Evolutionary conservation across 441 rosid genomes (phyloP), one percentile per base, ranked within the genome.

Genomic region (Bocquillonia castaneifolia): DNA sequence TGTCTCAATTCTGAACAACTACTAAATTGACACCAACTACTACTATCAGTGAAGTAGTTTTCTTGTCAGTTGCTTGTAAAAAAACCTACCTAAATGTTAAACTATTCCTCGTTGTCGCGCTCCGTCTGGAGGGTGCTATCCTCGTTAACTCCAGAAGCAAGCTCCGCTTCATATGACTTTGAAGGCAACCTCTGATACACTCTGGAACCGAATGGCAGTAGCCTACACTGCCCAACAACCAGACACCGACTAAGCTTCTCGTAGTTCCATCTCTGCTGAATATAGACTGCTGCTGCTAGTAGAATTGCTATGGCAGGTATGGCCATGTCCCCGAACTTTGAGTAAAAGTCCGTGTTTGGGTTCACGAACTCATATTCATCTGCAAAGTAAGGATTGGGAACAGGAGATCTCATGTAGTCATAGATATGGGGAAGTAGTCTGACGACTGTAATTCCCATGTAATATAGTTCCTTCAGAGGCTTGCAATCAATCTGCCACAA

Each of bases 241-340:
- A 89, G 81, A 66, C 74, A 78, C 69, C 74, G 84, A 66, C 83
- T 80, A 37, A 91, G 84, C 82, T 77, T 87, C 67, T 86, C 96
- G 67, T 86, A 86, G 50, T 70, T 82, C 92, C 93, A 89, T 73
- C 80, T 88, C 80, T 91, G 96, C 83, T 88, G 97, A 72, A 81
- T 52, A 72, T 81, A 89, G 57, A 88, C 82, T 0, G 67, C 55
- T 6, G 66, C 81, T 10, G 87, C 89, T 18, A 89, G 92, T 20
- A 89, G 58, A 67, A 84, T 74, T 40, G 91, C 90, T 1, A 82
- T 79, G 37, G 64, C 44, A 1, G 97, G 97, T 76, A 91, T 89
- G 29, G 87, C 84, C 0, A 91, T 59, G 64, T 91, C 97, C 5
- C 93, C 93, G 32, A 86, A 81, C 73, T 80, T 87, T 29, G 92